A percentile compares a stretch with the other conserved stretches of the same genome.
These are phyloP conservation scores for Suhomyces bolitotheri DNA, from an alignment of 1,139 yeast species.

Conservation along the genomic window DNA sequence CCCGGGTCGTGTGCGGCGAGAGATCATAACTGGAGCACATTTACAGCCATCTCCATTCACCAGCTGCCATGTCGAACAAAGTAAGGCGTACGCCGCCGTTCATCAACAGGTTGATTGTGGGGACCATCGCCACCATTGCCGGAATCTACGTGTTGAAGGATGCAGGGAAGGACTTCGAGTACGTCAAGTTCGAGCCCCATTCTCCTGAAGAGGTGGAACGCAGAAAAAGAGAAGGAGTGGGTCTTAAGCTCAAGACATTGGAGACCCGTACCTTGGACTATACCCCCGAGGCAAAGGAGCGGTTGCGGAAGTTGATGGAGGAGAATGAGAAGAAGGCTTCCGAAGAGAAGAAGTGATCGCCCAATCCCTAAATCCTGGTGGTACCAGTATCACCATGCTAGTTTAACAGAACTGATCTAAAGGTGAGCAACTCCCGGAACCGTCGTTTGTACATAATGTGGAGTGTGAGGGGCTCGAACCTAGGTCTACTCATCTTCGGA, in stretches of 20 bases:
- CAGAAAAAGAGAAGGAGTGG: slow-evolving; percentile 34
- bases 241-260: slow-evolving; percentile 31
- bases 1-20: too few relatives aligned
- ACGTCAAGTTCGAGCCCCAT: slow-evolving; percentile 41
- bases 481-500: too few relatives aligned
- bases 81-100: slow-evolving; percentile 39
- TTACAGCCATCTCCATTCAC: too few relatives aligned
- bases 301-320: slow-evolving; percentile 26
- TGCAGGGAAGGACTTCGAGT: slow-evolving; percentile 43
- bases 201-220: slow-evolving; percentile 43
- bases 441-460: too few relatives aligned
- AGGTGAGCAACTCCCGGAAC: too few relatives aligned
- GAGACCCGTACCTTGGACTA: slow-evolving; percentile 44
- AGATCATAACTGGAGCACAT: too few relatives aligned
- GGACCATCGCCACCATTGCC: slow-evolving; percentile 36
- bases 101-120: slow-evolving; percentile 35
- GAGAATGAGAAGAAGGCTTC: slow-evolving; percentile 17
- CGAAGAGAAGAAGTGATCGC: too few relatives aligned
- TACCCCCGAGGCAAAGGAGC: slow-evolving; percentile 46
- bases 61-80: slow-evolving; percentile 8
- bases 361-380: too few relatives aligned
- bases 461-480: too few relatives aligned
- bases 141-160: slow-evolving; percentile 38
- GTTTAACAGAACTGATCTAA: too few relatives aligned
- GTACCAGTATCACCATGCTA: too few relatives aligned